Conservation (phyloP, 1,139 yeast species). For the Taphrina flavorubra region DNA sequence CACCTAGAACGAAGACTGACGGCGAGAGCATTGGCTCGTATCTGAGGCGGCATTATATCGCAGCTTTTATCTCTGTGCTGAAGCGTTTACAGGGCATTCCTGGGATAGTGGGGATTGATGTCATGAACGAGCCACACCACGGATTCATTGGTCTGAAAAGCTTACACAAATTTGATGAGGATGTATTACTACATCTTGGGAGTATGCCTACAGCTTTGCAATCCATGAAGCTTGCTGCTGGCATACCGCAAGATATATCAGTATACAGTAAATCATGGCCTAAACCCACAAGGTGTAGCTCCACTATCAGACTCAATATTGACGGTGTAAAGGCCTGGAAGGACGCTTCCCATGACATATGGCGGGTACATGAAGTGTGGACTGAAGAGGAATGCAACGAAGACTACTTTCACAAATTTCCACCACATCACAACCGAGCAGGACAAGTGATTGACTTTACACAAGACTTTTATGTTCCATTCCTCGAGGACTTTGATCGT, state of each 20-base stretch:
- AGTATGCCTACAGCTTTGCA: slow-evolving; percentile 51
- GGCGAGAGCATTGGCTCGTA: slow-evolving; percentile 80
- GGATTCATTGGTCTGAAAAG: slow-evolving; percentile 49
- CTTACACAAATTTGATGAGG: slow-evolving; percentile 46
- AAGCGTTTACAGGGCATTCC: slow-evolving; percentile 57
- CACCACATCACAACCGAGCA: slow-evolving; percentile 9
- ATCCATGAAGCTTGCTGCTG: slow-evolving; percentile 65
- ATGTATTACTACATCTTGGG: slow-evolving; percentile 49
- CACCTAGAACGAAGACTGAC: slow-evolving; percentile 70
- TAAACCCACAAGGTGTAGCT: slow-evolving; percentile 20
- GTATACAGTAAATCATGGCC: slow-evolving; percentile 35
- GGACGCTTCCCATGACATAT: slow-evolving; percentile 25
- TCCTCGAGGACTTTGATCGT: slow-evolving; percentile 7
- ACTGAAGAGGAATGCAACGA: neutral
- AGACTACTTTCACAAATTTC: slow-evolving; percentile 26
- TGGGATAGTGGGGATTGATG: slow-evolving; percentile 75
- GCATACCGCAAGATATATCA: slow-evolving; percentile 68
- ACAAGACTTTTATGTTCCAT: slow-evolving; percentile 33
- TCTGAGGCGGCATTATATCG: slow-evolving; percentile 67
- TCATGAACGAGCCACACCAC: slow-evolving; percentile 81
- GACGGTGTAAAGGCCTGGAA: slow-evolving; percentile 18
- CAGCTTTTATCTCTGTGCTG: slow-evolving; percentile 66
- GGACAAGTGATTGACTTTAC: slow-evolving; percentile 23
- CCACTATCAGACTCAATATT: neutral
- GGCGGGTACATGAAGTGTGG: slow-evolving; percentile 34